Base-by-base conservation (phyloP, 768 basidiomycete species). In the Hypholoma sublateritium region DNA sequence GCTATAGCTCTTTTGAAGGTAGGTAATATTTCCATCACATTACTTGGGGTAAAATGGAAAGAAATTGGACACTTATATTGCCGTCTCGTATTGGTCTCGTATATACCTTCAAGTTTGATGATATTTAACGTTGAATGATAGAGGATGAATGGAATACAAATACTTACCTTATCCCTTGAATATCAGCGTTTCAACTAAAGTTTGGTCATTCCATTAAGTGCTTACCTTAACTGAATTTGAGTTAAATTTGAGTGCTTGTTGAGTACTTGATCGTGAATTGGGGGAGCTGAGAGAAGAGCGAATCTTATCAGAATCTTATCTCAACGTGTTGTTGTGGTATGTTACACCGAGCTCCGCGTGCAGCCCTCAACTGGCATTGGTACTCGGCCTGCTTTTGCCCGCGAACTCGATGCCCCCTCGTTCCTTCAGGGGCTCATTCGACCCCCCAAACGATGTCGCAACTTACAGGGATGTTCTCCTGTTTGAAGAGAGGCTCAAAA, bases 401-500 rank as follows among this genome's bases (percentile, higher is more conserved):
- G 16, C 25, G 14, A 36, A 17, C 36, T 49, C 51, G 46, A 72
- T 72, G 71, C 65, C 71, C 54, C 68, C 74, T 50, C 74, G 76
- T 48, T 71, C 73, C 45, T 70, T 73, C 13, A 74, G 67, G 63
- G 60, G 68, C 57, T 69, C 70, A 3, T 68, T 70, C 22, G 71
- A 73, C 59, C 91, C 93, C 0, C 74, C 87, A 36, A 85, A 85
- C 65, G 94, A 95, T 70, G 78, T 79, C 50, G 79, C 88, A 12
- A 95, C 94, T 1, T 93, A 89, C 70, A 78, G 89, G 44, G 96
- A 99, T 69, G 76, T 99, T 13, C 80, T 98, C 21, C 76, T 93
- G 44, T 98, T 98, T 58, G 96, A 99, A 74, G 95, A 98, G 69
- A 82, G 96, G n/a, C 84, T 99, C 57, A 97, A 97, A 76, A 89